These are phyloP conservation scores for Bryoglossum gracile DNA, from an alignment of 495 filamentous ascomycete species.

Conservation along the genomic window DNA sequence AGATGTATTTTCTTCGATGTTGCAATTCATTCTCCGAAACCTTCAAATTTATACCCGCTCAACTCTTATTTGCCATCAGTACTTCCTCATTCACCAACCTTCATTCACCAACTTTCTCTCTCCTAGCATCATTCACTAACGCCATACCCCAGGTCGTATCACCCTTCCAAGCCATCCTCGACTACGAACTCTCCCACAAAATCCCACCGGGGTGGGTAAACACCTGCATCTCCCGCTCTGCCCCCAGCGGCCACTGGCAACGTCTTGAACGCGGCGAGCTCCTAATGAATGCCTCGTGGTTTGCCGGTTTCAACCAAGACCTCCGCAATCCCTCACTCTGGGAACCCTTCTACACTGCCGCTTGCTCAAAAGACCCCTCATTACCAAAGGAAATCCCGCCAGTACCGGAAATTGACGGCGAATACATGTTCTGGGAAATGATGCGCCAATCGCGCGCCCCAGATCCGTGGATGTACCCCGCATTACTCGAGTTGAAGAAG, in stretches of 20 bases:
- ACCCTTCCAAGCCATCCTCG: constrained; percentile 84
- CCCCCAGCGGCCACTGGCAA: constrained; percentile 85
- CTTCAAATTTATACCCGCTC: too few relatives aligned
- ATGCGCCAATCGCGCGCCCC: constrained; percentile 64
- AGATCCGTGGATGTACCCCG: constrained; percentile 84
- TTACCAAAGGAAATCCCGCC: constrained; percentile 41
- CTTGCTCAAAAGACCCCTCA: constrained; percentile 1
- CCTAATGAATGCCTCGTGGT: constrained; percentile 65
- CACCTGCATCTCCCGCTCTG: constrained; percentile 69
- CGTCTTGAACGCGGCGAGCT: constrained; percentile 70
- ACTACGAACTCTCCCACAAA: constrained; percentile 68
- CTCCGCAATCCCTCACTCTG: constrained; percentile 59
- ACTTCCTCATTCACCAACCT: background rate
- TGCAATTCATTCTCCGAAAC: background rate
- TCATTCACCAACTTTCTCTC: background rate
- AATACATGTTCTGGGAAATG: constrained; percentile 86
- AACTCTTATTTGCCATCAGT: background rate
- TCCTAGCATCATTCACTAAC: background rate
- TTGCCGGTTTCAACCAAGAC: constrained; percentile 66
- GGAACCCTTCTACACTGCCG: constrained; percentile 32
- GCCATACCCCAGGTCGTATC: constrained; percentile 60
- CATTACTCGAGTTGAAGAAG: constrained; percentile 59
- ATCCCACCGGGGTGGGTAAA: constrained; percentile 90
- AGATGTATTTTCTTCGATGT: too few relatives aligned
- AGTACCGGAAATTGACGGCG: constrained; percentile 67